Evolutionary conservation across 1,139 yeast genomes (phyloP).

Genomic region (Yamadazyma siamensis): DNA sequence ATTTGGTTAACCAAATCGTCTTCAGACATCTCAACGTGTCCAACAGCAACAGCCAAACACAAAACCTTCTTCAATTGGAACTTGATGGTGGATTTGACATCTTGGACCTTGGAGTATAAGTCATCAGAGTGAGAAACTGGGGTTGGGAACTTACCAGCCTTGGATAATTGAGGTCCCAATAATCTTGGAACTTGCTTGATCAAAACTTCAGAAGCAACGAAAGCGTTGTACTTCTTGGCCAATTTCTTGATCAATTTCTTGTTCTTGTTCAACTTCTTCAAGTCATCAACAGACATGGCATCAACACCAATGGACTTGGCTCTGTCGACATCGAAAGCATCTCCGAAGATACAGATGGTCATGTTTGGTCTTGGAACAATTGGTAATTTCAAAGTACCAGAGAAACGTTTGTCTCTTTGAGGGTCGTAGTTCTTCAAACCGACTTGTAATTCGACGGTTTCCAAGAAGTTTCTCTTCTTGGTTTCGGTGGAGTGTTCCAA

Average conservation of each 20-base stretch:
- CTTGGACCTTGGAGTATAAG: slow-evolving; percentile 91
- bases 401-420: slow-evolving; percentile 99
- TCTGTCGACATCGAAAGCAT: slow-evolving; percentile 99
- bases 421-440: slow-evolving; percentile 99
- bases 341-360: slow-evolving; percentile 99
- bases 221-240: slow-evolving; percentile 99
- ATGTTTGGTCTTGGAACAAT: slow-evolving; percentile 99
- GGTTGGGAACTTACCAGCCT: slow-evolving; percentile 99
- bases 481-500: slow-evolving; percentile 88
- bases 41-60: slow-evolving; percentile 92
- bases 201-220: slow-evolving; percentile 98
- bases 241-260: slow-evolving; percentile 99
- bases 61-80: slow-evolving; percentile 98
- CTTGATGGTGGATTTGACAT: slow-evolving; percentile 99
- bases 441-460: slow-evolving; percentile 99
- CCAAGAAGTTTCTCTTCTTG: slow-evolving; percentile 99
- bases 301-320: slow-evolving; percentile 99
- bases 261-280: slow-evolving; percentile 99
- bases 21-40: slow-evolving; percentile 98
- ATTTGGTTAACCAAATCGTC: slow-evolving; percentile 95
- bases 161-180: slow-evolving; percentile 99
- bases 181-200: slow-evolving; percentile 99
- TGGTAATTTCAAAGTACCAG: slow-evolving; percentile 98
- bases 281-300: slow-evolving; percentile 99
- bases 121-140: slow-evolving; percentile 99